A percentile compares a stretch with the other conserved stretches of the same genome.
phyloP scores from a whole-genome alignment of 2,329 filamentous ascomycete genomes.

The Lachnellula subtilissima region DNA sequence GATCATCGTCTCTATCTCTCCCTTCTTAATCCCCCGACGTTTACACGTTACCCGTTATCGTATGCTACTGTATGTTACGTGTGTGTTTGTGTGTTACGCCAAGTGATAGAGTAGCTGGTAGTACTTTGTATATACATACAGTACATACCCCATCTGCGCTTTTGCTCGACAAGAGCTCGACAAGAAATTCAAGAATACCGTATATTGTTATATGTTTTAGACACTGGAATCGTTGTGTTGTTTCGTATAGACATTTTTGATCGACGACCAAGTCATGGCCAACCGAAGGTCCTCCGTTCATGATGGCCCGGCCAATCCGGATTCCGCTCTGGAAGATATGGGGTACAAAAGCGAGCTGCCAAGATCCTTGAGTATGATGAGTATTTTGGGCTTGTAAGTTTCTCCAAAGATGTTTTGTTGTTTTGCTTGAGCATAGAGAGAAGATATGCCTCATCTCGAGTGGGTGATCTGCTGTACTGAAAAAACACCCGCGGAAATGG shows the following conservation, averaged over 20 bases:
- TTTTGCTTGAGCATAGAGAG: neutral
- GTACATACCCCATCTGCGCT: neutral
- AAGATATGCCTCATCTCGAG: neutral
- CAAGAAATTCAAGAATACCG: neutral
- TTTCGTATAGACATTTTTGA: too few species aligned
- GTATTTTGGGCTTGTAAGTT: conserved; percentile 51
- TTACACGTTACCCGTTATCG: conserved; percentile 19
- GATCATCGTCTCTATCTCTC: conserved; percentile 2
- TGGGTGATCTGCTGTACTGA: neutral
- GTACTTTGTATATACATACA: neutral
- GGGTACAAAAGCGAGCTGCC: conserved; percentile 65
- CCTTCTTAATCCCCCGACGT: conserved; percentile 1
- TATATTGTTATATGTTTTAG: too few species aligned
- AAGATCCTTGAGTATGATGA: conserved; percentile 63
- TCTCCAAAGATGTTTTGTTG: neutral
- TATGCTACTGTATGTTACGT: neutral
- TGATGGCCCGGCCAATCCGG: conserved; percentile 17
- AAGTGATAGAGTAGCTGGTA: neutral
- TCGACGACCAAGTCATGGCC: neutral
- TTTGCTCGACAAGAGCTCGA: neutral
- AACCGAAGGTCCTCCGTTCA: conserved; percentile 5
- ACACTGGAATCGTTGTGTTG: too few species aligned
- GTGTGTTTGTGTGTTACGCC: conserved; percentile 7
- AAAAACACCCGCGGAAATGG: neutral
- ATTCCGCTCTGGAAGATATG: conserved; percentile 35